A percentile compares a stretch with the other conserved stretches of the same genome.
These are phyloP conservation scores for Saccharum spontaneum DNA, from an alignment of 176 grass and related monocot species.

Conservation along the genomic window DNA sequence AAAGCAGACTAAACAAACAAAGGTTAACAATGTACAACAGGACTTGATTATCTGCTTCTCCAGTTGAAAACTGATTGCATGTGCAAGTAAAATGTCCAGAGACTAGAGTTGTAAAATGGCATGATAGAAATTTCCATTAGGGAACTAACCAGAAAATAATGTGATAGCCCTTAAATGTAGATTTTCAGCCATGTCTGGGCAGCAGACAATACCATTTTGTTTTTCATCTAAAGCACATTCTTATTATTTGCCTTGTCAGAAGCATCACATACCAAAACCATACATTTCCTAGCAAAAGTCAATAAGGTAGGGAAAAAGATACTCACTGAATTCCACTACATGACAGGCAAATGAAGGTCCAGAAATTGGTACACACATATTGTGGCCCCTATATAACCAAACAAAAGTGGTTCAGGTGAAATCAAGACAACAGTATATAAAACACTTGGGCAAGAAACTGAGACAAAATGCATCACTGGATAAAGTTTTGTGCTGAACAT, in stretches of 20 bases:
- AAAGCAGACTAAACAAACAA: slow-evolving; percentile 13
- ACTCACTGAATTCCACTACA: slow-evolving; percentile 97
- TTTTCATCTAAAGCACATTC: neutral
- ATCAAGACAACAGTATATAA: slow-evolving; percentile 12
- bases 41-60: slow-evolving; percentile 7
- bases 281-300: neutral
- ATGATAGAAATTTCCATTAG: slow-evolving; percentile 11
- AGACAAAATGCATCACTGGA: neutral
- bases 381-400: slow-evolving; percentile 67
- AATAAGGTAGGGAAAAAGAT: slow-evolving; percentile 22
- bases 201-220: neutral
- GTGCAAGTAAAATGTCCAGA: slow-evolving; percentile 2
- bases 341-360: slow-evolving; percentile 87
- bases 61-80: neutral
- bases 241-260: slow-evolving; percentile 12
- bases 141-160: neutral
- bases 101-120: neutral
- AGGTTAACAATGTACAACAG: neutral
- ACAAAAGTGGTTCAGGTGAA: neutral
- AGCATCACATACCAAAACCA: slow-evolving; percentile 22
- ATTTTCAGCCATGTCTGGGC: neutral
- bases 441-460: neutral
- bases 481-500: neutral
- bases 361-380: slow-evolving; percentile 95
- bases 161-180: neutral